phyloP scores from a whole-genome alignment of 2,329 filamentous ascomycete genomes.

The Trichoderma aggressivum region DNA sequence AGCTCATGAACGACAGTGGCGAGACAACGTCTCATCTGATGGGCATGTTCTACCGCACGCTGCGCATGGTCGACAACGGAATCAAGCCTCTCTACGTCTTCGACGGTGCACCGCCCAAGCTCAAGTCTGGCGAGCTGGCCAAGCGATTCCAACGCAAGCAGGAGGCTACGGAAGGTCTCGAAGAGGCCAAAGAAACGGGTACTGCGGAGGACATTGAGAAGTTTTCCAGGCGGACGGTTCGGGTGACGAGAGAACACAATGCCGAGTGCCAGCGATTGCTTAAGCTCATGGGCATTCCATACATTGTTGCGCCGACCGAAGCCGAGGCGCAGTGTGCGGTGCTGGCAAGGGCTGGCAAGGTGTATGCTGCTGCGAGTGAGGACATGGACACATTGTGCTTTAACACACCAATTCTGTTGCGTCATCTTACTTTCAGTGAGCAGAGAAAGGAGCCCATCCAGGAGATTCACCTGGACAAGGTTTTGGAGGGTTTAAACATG shows the following conservation, averaged over 20 bases:
- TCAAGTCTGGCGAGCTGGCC: slow-evolving; percentile 95
- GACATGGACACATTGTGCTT: slow-evolving; percentile 99
- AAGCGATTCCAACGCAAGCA: slow-evolving; percentile 95
- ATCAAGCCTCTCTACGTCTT: slow-evolving; percentile 99
- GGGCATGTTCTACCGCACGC: slow-evolving; percentile 98
- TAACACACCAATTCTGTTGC: slow-evolving; percentile 81
- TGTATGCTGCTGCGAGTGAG: slow-evolving; percentile 93
- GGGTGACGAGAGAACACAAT: slow-evolving; percentile 96
- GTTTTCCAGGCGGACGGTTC: slow-evolving; percentile 87
- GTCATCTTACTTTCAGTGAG: slow-evolving; percentile 95
- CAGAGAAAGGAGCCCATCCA: slow-evolving; percentile 97
- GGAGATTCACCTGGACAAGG: slow-evolving; percentile 85
- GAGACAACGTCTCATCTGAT: slow-evolving; percentile 98
- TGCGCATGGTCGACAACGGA: slow-evolving; percentile 97
- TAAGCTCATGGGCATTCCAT: slow-evolving; percentile 94
- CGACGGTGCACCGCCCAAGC: slow-evolving; percentile 91
- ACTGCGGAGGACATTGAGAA: slow-evolving; percentile 98
- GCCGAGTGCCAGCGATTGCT: slow-evolving; percentile 87
- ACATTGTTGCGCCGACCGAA: slow-evolving; percentile 91
- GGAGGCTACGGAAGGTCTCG: slow-evolving; percentile 82
- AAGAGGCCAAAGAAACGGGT: slow-evolving; percentile 95
- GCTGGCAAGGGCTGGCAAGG: slow-evolving; percentile 85
- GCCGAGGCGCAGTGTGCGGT: slow-evolving; percentile 95
- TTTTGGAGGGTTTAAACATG: slow-evolving; percentile 84
- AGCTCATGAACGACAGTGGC: slow-evolving; percentile 90